Evolutionary conservation across 1,284 basidiomycete genomes (phyloP).

Genomic region (Sanghuangporus baumii): DNA sequence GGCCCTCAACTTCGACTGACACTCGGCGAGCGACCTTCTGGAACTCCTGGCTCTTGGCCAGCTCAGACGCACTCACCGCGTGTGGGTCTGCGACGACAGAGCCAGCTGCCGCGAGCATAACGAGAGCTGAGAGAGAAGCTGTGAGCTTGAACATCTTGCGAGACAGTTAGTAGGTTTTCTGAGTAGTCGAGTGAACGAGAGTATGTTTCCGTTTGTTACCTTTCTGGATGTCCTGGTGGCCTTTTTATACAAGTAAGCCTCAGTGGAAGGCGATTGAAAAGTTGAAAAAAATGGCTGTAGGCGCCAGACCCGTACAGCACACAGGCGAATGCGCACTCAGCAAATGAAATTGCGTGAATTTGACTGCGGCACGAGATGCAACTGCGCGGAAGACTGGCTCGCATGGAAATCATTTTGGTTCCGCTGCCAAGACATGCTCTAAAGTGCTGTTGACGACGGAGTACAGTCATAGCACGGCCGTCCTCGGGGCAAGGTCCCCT

Average conservation of each 20-base stretch:
- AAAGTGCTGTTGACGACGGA: neutral
- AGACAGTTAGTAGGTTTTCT: neutral
- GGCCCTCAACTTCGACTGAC: neutral
- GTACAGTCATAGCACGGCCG: no score
- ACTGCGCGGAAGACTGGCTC: neutral
- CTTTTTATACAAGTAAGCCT: neutral
- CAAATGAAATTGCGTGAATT: neutral
- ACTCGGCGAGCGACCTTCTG: neutral
- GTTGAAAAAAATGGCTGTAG: neutral
- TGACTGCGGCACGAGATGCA: neutral
- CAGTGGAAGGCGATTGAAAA: neutral
- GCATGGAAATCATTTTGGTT: neutral
- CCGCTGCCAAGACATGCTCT: no score
- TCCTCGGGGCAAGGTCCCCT: no score
- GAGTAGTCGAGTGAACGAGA: neutral
- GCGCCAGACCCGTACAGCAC: neutral
- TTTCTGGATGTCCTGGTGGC: neutral
- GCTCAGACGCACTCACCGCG: neutral
- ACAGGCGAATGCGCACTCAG: neutral
- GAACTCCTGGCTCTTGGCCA: slow-evolving; percentile 1
- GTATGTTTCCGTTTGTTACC: neutral
- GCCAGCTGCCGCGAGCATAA: neutral
- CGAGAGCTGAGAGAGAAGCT: neutral
- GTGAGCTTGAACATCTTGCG: neutral
- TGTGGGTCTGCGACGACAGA: neutral